Conservation (phyloP, 2,329 filamentous ascomycete species). For the Ophiosphaerella narmari region DNA sequence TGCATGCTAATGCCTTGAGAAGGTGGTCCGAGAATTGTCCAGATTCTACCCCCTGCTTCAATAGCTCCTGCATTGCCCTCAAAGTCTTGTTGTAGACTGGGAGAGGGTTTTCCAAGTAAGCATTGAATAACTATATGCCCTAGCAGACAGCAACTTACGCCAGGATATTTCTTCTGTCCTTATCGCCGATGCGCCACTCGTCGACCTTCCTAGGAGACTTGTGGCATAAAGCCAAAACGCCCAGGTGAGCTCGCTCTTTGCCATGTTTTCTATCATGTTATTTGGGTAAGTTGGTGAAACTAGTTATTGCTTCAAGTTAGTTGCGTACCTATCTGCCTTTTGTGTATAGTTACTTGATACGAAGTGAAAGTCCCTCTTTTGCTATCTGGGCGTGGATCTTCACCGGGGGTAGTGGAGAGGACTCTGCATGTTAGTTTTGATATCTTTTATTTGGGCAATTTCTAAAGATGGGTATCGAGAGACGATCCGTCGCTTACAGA, state of each 20-base stretch:
- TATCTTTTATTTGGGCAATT: background rate
- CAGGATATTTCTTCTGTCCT: conserved; percentile 10
- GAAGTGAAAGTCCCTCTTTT: background rate
- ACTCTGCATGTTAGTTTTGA: background rate
- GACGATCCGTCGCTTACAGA: conserved; percentile 14
- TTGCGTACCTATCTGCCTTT: conserved; percentile 22
- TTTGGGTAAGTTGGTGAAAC: conserved; percentile 19
- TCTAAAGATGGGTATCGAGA: background rate
- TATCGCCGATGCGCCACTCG: conserved; percentile 1
- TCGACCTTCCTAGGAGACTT: conserved; percentile 20
- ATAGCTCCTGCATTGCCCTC: conserved; percentile 15
- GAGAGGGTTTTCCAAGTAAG: background rate
- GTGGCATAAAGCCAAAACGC: conserved; percentile 28
- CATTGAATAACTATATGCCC: background rate
- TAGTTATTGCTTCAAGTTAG: conserved; percentile 10
- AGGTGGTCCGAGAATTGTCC: conserved; percentile 18
- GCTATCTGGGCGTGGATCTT: conserved; percentile 14
- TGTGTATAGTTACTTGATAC: background rate
- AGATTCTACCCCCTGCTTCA: conserved; percentile 12
- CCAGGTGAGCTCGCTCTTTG: conserved; percentile 21
- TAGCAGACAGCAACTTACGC: conserved; percentile 1
- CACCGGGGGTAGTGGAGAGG: background rate
- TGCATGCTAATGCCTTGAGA: conserved; percentile 18
- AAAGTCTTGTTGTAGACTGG: conserved; percentile 18
- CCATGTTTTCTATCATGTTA: conserved; percentile 24